These are phyloP conservation scores for Bisporella sp. DNA, from an alignment of 2,329 filamentous ascomycete genomes.

Conservation along the genomic window DNA sequence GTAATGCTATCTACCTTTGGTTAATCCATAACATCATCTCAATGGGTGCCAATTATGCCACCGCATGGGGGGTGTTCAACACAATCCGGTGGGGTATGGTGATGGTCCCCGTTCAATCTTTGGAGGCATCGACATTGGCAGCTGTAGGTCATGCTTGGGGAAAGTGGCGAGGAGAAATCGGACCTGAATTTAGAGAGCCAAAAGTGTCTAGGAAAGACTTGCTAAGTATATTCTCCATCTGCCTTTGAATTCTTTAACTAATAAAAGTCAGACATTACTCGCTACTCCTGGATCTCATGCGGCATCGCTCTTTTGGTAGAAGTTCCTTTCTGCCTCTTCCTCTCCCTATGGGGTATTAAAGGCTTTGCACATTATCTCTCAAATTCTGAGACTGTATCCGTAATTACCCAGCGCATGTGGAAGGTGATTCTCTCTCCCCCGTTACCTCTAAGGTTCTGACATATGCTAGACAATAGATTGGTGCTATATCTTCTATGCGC, in stretches of 20 bases:
- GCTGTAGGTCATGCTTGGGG: constrained; percentile 66
- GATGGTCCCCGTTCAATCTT: constrained; percentile 4
- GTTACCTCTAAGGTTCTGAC: not conserved
- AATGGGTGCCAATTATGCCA: too few relatives aligned
- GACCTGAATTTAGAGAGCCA: constrained; percentile 20
- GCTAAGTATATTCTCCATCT: constrained; percentile 16
- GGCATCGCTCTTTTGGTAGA: constrained; percentile 50
- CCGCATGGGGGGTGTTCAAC: too few relatives aligned
- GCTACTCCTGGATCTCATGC: constrained; percentile 47
- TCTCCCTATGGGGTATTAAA: constrained; percentile 51
- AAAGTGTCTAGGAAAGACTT: constrained; percentile 28
- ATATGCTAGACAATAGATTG: constrained; percentile 43
- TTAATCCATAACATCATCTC: too few relatives aligned
- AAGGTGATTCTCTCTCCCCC: constrained; percentile 11
- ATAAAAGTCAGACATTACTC: constrained; percentile 32
- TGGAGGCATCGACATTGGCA: constrained; percentile 57
- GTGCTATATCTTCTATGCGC: constrained; percentile 65
- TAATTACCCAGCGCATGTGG: constrained; percentile 55
- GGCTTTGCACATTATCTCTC: constrained; percentile 59
- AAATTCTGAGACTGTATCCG: constrained; percentile 46
- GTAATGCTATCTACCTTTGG: too few relatives aligned
- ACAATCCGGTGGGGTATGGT: too few relatives aligned
- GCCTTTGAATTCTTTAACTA: not conserved
- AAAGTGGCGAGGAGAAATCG: constrained; percentile 33
- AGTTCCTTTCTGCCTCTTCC: constrained; percentile 53